phyloP scores from a whole-genome alignment of 2,329 filamentous ascomycete genomes.

The Rhynchosporium secalis region DNA sequence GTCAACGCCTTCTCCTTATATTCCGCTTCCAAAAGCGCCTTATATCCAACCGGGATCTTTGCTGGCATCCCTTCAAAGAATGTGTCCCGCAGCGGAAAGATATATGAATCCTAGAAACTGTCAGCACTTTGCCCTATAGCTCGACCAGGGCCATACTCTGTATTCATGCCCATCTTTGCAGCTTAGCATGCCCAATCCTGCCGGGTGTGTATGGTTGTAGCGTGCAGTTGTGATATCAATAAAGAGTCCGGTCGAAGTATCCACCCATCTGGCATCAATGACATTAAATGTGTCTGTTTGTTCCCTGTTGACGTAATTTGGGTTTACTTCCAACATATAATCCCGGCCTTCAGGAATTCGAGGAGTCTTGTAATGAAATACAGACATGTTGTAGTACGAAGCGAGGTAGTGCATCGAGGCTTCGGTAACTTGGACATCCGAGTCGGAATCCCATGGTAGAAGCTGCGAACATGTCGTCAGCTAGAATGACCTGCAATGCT shows the following conservation, averaged over 20 bases:
- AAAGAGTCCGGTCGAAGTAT: constrained; percentile 72
- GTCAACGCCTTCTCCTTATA: constrained; percentile 55
- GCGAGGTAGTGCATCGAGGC: constrained; percentile 55
- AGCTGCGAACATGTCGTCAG: constrained; percentile 42
- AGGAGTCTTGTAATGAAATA: constrained; percentile 39
- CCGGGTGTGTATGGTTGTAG: constrained; percentile 42
- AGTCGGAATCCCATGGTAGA: constrained; percentile 80
- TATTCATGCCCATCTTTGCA: constrained; percentile 55
- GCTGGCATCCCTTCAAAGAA: constrained; percentile 66
- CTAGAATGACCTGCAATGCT: not conserved
- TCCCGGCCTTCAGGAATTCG: constrained; percentile 44
- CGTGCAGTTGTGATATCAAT: constrained; percentile 80
- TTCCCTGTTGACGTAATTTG: constrained; percentile 62
- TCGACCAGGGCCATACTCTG: constrained; percentile 40
- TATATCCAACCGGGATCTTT: constrained; percentile 65
- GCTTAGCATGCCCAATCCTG: constrained; percentile 48
- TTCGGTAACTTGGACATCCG: constrained; percentile 59
- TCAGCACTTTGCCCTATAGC: constrained; percentile 12
- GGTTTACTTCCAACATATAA: constrained; percentile 78
- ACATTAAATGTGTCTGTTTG: constrained; percentile 71
- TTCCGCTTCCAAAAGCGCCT: constrained; percentile 58
- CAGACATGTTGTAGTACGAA: constrained; percentile 48
- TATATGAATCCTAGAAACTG: constrained; percentile 49
- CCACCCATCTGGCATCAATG: constrained; percentile 84
- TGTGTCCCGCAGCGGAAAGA: constrained; percentile 70